Conservation (phyloP, 176 grass and related monocot species). For the Guadua angustifolia region DNA sequence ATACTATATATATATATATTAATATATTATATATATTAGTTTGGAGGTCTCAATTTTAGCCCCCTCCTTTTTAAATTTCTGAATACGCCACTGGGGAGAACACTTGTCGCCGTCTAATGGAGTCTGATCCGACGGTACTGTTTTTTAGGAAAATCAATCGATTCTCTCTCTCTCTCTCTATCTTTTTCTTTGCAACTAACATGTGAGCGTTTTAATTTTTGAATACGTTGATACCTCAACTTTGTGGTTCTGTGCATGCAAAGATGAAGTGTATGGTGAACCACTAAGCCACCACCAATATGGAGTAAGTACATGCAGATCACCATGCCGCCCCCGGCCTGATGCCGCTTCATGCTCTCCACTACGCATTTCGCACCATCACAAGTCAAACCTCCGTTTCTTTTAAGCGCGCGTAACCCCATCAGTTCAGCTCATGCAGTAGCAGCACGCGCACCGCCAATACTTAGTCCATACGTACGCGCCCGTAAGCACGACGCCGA, state of each 20-base stretch:
- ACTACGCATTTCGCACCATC: constrained; percentile 13
- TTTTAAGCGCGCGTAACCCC: constrained; percentile 33
- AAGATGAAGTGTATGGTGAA: constrained; percentile 13
- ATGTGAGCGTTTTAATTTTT: background rate
- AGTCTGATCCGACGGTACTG: background rate
- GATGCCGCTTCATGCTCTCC: constrained; percentile 48
- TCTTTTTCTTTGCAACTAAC: background rate
- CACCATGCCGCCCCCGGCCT: constrained; percentile 9
- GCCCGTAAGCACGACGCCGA: background rate
- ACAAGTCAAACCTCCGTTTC: constrained; percentile 48
- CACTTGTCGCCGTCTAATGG: background rate
- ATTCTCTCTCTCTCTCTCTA: background rate
- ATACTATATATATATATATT: no score
- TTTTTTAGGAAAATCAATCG: background rate
- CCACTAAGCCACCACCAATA: constrained; percentile 51
- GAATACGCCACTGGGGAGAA: no score
- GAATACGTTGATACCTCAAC: background rate
- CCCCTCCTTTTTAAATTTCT: no score
- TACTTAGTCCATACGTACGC: background rate
- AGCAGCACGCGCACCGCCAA: background rate
- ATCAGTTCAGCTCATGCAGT: constrained; percentile 5
- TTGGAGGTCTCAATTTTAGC: no score
- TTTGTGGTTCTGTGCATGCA: background rate
- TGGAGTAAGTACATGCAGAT: constrained; percentile 32
- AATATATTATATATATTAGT: no score